phyloP scores from a whole-genome alignment of 106 monocot genomes.

The Dactylorhiza incarnata region DNA sequence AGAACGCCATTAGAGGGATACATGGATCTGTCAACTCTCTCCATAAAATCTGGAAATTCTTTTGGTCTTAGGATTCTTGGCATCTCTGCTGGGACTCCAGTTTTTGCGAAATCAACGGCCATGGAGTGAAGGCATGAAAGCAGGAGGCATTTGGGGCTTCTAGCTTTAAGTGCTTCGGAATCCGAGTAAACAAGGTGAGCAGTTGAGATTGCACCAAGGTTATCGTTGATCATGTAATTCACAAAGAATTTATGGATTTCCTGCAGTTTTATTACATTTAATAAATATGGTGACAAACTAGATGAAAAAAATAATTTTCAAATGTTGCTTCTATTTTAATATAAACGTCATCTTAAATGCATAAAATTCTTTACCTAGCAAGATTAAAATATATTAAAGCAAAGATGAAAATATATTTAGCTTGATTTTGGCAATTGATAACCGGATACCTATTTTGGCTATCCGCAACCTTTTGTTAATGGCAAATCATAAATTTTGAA shows the following conservation, averaged over 20 bases:
- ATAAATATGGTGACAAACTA: too few species aligned
- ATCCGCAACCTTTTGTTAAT: too few species aligned
- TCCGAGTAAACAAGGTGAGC: constrained; percentile 84
- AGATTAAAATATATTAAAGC: too few species aligned
- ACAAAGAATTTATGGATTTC: constrained; percentile 95
- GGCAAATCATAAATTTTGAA: too few species aligned
- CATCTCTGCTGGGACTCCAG: constrained; percentile 93
- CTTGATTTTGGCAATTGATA: too few species aligned
- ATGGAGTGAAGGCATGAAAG: constrained; percentile 84
- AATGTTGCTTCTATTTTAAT: too few species aligned
- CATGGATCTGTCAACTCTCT: constrained; percentile 56
- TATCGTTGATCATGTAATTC: constrained; percentile 90
- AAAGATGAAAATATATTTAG: too few species aligned
- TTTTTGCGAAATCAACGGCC: constrained; percentile 96
- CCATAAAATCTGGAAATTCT: constrained; percentile 94
- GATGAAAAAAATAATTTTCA: too few species aligned
- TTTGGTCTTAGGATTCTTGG: constrained; percentile 59
- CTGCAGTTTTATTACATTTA: constrained; percentile 28
- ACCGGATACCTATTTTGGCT: too few species aligned
- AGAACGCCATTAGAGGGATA: constrained; percentile 61
- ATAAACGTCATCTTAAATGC: too few species aligned
- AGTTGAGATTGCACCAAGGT: constrained; percentile 74
- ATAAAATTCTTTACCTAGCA: too few species aligned
- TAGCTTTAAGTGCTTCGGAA: constrained; percentile 61
- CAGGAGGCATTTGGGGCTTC: constrained; percentile 58